Base-by-base conservation (phyloP, 345 rosid genomes). In the Mallotus nudiflorus region DNA sequence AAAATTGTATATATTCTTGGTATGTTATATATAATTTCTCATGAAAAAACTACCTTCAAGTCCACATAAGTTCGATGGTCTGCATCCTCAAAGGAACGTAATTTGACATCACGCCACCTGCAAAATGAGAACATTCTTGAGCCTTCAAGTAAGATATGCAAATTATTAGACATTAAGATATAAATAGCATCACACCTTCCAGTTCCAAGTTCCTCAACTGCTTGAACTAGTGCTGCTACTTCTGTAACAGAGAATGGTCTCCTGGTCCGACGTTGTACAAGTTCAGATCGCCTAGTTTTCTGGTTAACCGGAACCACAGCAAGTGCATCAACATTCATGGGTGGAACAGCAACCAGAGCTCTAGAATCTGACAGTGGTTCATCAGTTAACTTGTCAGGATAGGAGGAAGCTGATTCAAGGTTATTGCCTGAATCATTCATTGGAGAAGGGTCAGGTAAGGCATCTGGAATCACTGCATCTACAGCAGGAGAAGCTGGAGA, bases 231-330 rank as follows among this genome's bases (percentile, higher is more conserved):
- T 67, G 98, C 94, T 85, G 91, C 98, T 67, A 96, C 99, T 86
- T 96, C 99, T 28, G 85, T 46, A 31, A 96, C 99, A 72, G 96
- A 90, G 83, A 96, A 96, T 29, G 99, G 99, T 76, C 99, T 89
- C 87, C 99, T 81, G 59, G 91, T 88, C 77, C 99, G 86, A 62
- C 99, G 98, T 77, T 89, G 97, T 66, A 85, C 88, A 77, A 84
- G 70, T 66, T 92, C 99, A 67, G 92, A 68, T 53, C 89, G 93
- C 72, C 78, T 89, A 62, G 67, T 62, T 84, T 92, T 90, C 74
- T 69, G 86, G 84, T 79, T 90, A 58, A 82, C 45, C 1, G 97
- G 96, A 77, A 90, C 85, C 74, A 87, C 74, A 68, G 88, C 87
- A 62, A 92, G 85, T 35, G 90, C 87, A 69, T 82, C 84, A 16